Base-by-base conservation (phyloP, 2,329 filamentous ascomycete species). In the Chrysoporthe deuterocubensis region DNA sequence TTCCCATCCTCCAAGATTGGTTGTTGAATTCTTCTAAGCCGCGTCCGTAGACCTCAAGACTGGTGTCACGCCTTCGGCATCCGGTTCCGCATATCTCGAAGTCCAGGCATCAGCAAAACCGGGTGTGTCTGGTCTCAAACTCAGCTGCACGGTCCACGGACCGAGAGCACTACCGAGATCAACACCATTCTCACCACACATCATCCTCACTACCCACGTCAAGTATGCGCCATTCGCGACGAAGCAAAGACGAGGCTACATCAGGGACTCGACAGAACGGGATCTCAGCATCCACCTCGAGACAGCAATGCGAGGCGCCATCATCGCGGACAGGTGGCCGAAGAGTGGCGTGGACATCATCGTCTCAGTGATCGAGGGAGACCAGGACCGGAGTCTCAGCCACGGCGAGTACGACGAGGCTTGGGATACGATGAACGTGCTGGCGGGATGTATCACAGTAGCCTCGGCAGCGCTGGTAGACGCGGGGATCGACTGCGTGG, bases 311-410 rank as follows among this genome's bases (percentile, higher is more conserved):
- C 88, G 94, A 44, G 95, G 95, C 0, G 92, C 93, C 8, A 89
- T 98, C 62, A 95, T 98, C 75, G 94, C 93, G 16, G 94, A 97
- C 77, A 86, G 95, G 67, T 99, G 95, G 93, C 96, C 96, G n/a
- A 99, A 99, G 83, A 97, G 93, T 77, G 94, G 93, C 57, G 90
- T 97, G n/a, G 96, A 99, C 77, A 90, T 99, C 52, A 90, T 97
- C 21, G 89, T 99, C 61, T 97, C 94, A 0, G 89, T 99, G 61
- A 84, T 99, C 21, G 96, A 99, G 80, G 95, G 93, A 3, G 96
- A 98, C 75, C 93, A 97, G 76, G 91, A 95, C 80, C 86, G 77
- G 77, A 86, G 78, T 77, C 78, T 78, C 59, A 80, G 80, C 2
- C 76, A 81, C 42, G 80, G 81, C 34, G 79, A 81, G 72, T 83